phyloP scores from a whole-genome alignment of 2,329 filamentous ascomycete species.

The Fusarium duplospermum region DNA sequence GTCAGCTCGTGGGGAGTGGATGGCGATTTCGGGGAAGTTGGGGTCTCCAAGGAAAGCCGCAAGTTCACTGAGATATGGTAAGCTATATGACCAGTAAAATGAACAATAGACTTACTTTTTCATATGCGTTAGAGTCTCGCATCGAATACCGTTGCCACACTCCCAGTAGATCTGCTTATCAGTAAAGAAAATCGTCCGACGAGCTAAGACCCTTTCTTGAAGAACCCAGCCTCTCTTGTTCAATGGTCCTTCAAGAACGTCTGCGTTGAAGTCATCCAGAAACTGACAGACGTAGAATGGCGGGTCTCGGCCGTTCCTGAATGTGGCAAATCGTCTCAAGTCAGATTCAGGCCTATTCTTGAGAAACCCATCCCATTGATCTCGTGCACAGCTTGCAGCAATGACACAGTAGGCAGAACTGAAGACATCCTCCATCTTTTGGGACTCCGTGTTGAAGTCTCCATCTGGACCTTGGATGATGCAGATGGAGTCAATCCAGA shows the following conservation, averaged over 20 bases:
- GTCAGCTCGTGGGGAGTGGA: background rate
- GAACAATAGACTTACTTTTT: background rate
- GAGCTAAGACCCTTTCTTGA: constrained; percentile 13
- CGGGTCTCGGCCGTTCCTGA: background rate
- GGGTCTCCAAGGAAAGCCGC: constrained; percentile 12
- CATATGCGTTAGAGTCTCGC: constrained; percentile 10
- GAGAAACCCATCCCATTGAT: constrained; percentile 2
- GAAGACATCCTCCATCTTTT: constrained; percentile 17
- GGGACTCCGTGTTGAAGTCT: constrained; percentile 18
- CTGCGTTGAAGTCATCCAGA: constrained; percentile 4
- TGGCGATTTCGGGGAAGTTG: constrained; percentile 13
- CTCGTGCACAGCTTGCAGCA: background rate
- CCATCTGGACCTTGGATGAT: constrained; percentile 21
- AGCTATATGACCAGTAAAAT: background rate
- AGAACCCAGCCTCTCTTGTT: constrained; percentile 5
- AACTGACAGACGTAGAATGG: background rate
- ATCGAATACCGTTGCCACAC: constrained; percentile 9
- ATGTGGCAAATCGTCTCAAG: background rate
- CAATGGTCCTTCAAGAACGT: background rate
- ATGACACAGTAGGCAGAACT: constrained; percentile 36
- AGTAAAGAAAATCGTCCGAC: constrained; percentile 1
- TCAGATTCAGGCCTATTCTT: background rate
- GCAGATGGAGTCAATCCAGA: constrained; percentile 31
- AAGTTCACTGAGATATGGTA: background rate
- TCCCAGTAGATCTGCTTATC: constrained; percentile 12